Conservation (phyloP, 75 land plant genomes). For the Picea glauca region DNA sequence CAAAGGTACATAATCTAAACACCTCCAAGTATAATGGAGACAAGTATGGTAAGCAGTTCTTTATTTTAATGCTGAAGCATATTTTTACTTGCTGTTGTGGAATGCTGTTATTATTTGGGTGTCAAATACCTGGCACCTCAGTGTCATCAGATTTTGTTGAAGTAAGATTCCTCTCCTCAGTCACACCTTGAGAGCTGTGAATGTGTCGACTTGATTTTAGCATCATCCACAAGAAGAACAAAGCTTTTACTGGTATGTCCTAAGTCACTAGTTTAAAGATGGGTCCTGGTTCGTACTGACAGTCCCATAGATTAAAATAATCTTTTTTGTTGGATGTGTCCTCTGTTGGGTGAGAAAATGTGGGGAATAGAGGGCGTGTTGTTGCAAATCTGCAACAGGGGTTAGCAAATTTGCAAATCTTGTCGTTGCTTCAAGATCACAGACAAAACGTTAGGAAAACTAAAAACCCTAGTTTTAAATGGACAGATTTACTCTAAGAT, state of each 20-base stretch:
- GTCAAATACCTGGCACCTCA: too few relatives aligned
- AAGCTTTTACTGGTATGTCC: not conserved
- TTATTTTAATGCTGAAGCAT: not conserved
- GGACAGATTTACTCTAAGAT: too few relatives aligned
- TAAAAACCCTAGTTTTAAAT: too few relatives aligned
- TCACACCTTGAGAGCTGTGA: not conserved
- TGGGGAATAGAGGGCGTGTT: not conserved
- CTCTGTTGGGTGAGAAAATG: not conserved
- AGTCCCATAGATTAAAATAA: not conserved
- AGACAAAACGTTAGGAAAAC: too few relatives aligned
- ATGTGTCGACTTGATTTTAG: not conserved
- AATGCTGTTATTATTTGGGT: not conserved
- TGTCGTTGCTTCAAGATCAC: too few relatives aligned
- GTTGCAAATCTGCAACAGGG: too few relatives aligned
- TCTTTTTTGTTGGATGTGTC: not conserved
- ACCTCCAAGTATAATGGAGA: not conserved
- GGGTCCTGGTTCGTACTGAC: not conserved
- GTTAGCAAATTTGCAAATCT: too few relatives aligned
- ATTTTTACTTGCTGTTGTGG: not conserved
- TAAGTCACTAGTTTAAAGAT: not conserved
- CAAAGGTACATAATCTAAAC: constrained; percentile 36
- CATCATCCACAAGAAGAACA: not conserved
- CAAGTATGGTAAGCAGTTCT: not conserved
- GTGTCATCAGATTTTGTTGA: too few relatives aligned
- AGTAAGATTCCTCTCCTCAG: not conserved